Evolutionary conservation across 192 early-diverging fungal genomes (phyloP).

Genomic region (Entomortierella chlamydospora): DNA sequence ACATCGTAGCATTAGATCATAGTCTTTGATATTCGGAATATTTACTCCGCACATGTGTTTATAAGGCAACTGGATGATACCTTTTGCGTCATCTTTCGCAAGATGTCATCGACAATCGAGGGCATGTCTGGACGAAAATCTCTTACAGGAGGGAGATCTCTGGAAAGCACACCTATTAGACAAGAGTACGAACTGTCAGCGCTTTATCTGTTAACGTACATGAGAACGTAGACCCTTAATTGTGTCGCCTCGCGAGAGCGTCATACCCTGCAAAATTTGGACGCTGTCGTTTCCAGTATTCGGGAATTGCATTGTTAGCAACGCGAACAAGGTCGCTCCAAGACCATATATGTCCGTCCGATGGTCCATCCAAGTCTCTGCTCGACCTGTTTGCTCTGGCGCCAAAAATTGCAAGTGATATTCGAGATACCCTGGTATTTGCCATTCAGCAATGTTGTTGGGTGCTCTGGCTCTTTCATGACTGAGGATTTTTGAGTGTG

Average conservation of each 20-base stretch:
- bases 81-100: constrained; percentile 47
- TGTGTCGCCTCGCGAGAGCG: no score
- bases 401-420: constrained; percentile 50
- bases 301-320: constrained; percentile 52
- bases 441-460: constrained; percentile 52
- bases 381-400: constrained; percentile 47
- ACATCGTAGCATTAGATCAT: not conserved
- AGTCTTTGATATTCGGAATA: no score
- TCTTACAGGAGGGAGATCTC: constrained; percentile 29
- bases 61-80: constrained; percentile 8
- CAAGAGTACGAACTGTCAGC: not conserved
- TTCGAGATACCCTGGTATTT: constrained; percentile 43
- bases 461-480: constrained; percentile 50
- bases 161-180: constrained; percentile 29
- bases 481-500: constrained; percentile 47
- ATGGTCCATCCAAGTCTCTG: constrained; percentile 55
- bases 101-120: constrained; percentile 31
- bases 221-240: no score
- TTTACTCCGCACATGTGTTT: no score
- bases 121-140: constrained; percentile 44
- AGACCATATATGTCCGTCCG: constrained; percentile 47
- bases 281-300: constrained; percentile 45
- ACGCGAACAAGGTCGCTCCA: constrained; percentile 36
- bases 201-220: no score
- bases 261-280: constrained; percentile 51